Evolutionary conservation across 202 grass and related monocot genomes (phyloP), one percentile per base, ranked within the genome.

Genomic region (Elaeis oleifera): DNA sequence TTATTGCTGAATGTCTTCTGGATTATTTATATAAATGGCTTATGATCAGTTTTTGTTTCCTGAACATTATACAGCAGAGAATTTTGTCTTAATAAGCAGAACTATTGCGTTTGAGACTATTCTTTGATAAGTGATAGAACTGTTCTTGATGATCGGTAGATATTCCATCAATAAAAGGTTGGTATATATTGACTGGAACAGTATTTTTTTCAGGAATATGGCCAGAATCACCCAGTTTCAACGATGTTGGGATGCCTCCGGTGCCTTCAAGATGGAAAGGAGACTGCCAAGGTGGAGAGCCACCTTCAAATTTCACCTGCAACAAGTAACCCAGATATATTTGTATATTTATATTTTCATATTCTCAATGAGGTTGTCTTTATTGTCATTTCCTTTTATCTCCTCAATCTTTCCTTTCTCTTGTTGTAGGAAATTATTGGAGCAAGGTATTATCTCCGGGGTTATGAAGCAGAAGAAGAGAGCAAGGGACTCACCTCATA

Each of bases 211-310:
- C 44, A 88, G 89, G 89, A 68, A 87, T 94, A 78, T 94, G 89
- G 89, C 89, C 89, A 53, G 81, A 94, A 68, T 88, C 89, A 5
- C 72, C 74, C 17, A 94, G 81, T 64, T 94, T 94, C 76, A 73
- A 53, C 51, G 89, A 94, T 49, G 60, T 75, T 62, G 84, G 76
- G 27, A 94, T 88, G 84, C 20, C 78, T 65, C 65, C 84, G 19
- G 65, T 88, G 64, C 89, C 81, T 28, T 72, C 82, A 23, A 84
- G 75, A 80, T 94, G 89, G 89, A 88, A 80, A 80, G 89, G 89
- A 18, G 16, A 66, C 49, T 88, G 89, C 69, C 81, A 88, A 67
- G 63, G 16, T 16, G 81, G 81, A 75, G 81, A 80, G 16, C 58
- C 61, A 63, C 79, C 79, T 32, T 79, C 72, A 21, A 77, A 78